Conservation (phyloP, 257 asterid species). For the Pogostemon cablin region DNA sequence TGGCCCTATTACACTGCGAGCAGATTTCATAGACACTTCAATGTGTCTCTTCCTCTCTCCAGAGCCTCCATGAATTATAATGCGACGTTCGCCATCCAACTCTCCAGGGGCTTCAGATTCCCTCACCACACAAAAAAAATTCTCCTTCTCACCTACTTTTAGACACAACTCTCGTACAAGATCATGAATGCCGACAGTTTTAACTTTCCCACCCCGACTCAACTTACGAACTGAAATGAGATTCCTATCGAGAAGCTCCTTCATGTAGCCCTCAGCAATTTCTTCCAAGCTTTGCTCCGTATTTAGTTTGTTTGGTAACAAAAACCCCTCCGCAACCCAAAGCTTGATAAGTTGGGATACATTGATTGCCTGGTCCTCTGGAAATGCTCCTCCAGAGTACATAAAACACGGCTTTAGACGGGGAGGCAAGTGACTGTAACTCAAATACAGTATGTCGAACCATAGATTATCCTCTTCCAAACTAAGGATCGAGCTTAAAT, state of each 20-base stretch:
- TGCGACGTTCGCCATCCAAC: conserved; percentile 11
- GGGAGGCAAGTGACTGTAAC: conserved; percentile 17
- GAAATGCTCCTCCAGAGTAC: conserved; percentile 17
- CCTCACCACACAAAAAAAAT: conserved; percentile 12
- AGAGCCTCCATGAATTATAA: conserved; percentile 1
- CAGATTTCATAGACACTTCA: neutral
- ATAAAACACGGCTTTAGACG: conserved; percentile 21
- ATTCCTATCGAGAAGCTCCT: conserved; percentile 23
- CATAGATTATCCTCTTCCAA: conserved; percentile 6
- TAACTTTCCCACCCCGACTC: conserved; percentile 4
- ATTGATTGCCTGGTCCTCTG: neutral
- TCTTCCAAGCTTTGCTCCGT: neutral
- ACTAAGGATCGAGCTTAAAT: neutral
- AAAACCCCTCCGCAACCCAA: conserved; percentile 25
- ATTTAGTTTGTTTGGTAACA: conserved; percentile 5
- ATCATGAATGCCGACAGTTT: conserved; percentile 10
- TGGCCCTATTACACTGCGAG: conserved; percentile 3
- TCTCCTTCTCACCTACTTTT: conserved; percentile 13
- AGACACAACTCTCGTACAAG: conserved; percentile 19
- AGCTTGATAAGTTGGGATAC: conserved; percentile 19
- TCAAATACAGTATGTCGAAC: conserved; percentile 12
- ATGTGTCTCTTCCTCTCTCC: neutral
- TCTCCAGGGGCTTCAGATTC: neutral
- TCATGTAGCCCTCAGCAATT: neutral
- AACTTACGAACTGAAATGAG: conserved; percentile 6